phyloP scores from a whole-genome alignment of 2,329 filamentous ascomycete genomes.

The Didymella keratinophila region DNA sequence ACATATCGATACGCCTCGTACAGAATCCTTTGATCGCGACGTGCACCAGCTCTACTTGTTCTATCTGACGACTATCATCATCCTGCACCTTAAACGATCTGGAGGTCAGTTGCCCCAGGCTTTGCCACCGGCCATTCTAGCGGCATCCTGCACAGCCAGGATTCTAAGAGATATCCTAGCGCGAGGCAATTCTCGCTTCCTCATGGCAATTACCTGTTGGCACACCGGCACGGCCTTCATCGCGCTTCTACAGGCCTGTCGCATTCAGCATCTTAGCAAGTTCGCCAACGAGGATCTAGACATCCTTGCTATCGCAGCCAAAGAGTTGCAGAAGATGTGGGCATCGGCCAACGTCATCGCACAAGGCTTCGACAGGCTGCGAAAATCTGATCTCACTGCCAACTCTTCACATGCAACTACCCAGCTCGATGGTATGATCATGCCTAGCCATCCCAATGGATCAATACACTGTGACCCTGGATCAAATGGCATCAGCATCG shows the following conservation, averaged over 20 bases:
- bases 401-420: not conserved
- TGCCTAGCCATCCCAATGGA: not conserved
- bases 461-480: not conserved
- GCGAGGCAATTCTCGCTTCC: constrained; percentile 32
- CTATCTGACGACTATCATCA: constrained; percentile 35
- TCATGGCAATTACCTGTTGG: constrained; percentile 38
- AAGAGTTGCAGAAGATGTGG: constrained; percentile 36
- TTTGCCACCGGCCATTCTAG: constrained; percentile 32
- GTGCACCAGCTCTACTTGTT: constrained; percentile 35
- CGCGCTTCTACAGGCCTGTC: constrained; percentile 17
- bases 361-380: constrained; percentile 31
- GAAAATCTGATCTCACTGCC: constrained; percentile 13
- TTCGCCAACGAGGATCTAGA: constrained; percentile 14
- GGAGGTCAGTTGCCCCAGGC: constrained; percentile 34
- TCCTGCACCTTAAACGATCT: constrained; percentile 32
- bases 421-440: not conserved
- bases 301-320: constrained; percentile 26
- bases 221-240: constrained; percentile 35
- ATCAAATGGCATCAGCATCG: not conserved
- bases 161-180: constrained; percentile 33
- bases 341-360: constrained; percentile 34
- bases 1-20: not conserved
- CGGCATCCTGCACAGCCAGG: constrained; percentile 33
- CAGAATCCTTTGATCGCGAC: constrained; percentile 2
- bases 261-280: not conserved